Conservation (phyloP, 768 basidiomycete species). For the Termitomyces sp. region DNA sequence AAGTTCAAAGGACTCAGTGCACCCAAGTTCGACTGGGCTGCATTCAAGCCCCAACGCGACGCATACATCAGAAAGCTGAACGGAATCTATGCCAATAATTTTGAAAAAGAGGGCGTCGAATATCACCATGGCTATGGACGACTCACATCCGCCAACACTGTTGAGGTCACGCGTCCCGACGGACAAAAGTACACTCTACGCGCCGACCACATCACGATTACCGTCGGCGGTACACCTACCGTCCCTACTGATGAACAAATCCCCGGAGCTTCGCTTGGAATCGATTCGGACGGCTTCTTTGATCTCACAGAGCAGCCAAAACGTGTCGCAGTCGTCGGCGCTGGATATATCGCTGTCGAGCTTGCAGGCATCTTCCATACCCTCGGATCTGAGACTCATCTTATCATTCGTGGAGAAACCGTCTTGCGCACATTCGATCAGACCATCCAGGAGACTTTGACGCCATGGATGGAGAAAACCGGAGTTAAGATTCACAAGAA, state of each 20-base stretch:
- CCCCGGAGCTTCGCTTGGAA: conserved; percentile 88
- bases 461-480: conserved; percentile 89
- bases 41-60: conserved; percentile 92
- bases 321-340: conserved; percentile 91
- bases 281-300: conserved; percentile 95
- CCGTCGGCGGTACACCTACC: conserved; percentile 83
- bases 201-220: conserved; percentile 75
- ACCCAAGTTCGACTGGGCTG: conserved; percentile 80
- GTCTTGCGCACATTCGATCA: conserved; percentile 94
- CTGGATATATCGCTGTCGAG: conserved; percentile 98
- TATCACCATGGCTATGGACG: conserved; percentile 75
- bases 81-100: conserved; percentile 87
- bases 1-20: conserved; percentile 56
- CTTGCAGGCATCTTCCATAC: conserved; percentile 92
- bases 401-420: conserved; percentile 85
- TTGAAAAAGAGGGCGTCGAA: conserved; percentile 83
- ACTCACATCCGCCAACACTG: conserved; percentile 60
- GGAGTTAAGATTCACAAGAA: conserved; percentile 86
- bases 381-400: conserved; percentile 86
- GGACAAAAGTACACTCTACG: conserved; percentile 67
- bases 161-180: conserved; percentile 70
- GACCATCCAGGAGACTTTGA: conserved; percentile 74
- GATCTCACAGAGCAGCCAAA: conserved; percentile 86
- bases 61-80: conserved; percentile 90
- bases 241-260: conserved; percentile 74